Base-by-base conservation (phyloP, 1,284 basidiomycete genomes). In the Hypsizygus ulmarius region DNA sequence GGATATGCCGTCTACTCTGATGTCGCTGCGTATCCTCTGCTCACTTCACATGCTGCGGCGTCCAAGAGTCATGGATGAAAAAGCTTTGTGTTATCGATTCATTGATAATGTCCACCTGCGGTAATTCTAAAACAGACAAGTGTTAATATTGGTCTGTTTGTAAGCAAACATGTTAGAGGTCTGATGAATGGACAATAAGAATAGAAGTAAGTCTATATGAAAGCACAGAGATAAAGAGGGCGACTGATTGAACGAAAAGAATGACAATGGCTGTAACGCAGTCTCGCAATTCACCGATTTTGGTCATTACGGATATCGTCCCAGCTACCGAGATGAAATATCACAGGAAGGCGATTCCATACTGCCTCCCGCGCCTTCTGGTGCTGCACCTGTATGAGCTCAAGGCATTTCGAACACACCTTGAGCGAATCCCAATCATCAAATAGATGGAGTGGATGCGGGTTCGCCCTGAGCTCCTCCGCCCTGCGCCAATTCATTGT, bases 1-100 rank as follows among this genome's bases (percentile, higher is more conserved):
- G 77, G 77, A 18, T 78, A 69, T 50, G 69, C 70, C 5, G 64
- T 77, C 32, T 74, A 70, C 51, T 70, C 72, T 5, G 67, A 68
- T 44, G 62, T 62, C 16, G 51, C 63, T 16, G 66, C 71, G 0
- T 73, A 71, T 55, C 53, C 68, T 1, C 35, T 71, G 12, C 50
- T 71, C 45, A 61, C 56, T 35, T 49, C 59, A 9, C 69, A 72
- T 38, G 66, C 69, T 5, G 55, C 64, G 33, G 60, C 67, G 3
- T 19, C 71, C 57, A 67, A 67, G 43, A 39, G 41, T 5, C 44
- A 53, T 21, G 52, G 50, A 30, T 56, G 39, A 55, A 25, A 25
- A 25, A 7, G 21, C 7, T 7, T 25, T 14, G 1, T 25, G 4
- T 7, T 25, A 25, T 25, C 7, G n/a, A n/a, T n/a, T n/a, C n/a